Conservation (phyloP, 1,284 basidiomycete species). For the Pseudomicrostroma phylloplanum region DNA sequence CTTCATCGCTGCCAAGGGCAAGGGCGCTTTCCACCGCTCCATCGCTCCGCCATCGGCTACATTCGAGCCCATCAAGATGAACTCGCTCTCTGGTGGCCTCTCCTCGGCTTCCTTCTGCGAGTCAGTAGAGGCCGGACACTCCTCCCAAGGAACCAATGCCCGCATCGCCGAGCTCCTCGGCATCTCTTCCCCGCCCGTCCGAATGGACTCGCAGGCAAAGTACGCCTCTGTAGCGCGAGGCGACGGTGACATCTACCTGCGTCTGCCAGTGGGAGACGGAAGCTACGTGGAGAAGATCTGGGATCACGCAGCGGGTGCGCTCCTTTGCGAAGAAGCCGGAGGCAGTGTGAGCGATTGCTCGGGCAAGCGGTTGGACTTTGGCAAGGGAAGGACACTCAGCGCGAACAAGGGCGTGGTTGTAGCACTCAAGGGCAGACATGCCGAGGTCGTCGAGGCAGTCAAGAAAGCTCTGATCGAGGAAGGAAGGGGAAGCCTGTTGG, state of each 20-base stretch:
- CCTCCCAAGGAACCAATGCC: constrained; percentile 73
- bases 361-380: constrained; percentile 75
- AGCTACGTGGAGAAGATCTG: constrained; percentile 85
- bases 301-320: constrained; percentile 85
- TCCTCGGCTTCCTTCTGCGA: constrained; percentile 71
- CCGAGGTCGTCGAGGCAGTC: constrained; percentile 67
- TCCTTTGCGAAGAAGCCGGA: constrained; percentile 84
- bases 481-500: constrained; percentile 35
- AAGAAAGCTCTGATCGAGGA: constrained; percentile 61
- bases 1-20: constrained; percentile 42
- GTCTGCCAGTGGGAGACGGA: constrained; percentile 74
- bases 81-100: constrained; percentile 17
- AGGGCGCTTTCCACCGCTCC: constrained; percentile 35
- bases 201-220: constrained; percentile 98
- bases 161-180: constrained; percentile 66
- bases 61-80: constrained; percentile 36
- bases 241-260: constrained; percentile 80
- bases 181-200: constrained; percentile 63
- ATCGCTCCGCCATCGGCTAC: constrained; percentile 7
- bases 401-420: constrained; percentile 85
- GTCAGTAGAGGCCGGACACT: constrained; percentile 86
- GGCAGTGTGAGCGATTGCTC: constrained; percentile 77
- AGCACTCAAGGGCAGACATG: constrained; percentile 63
- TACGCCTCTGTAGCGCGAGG: constrained; percentile 82
- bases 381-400: constrained; percentile 74